Evolutionary conservation across 306 rosid genomes (phyloP).

Genomic region (Medicago arabica): DNA sequence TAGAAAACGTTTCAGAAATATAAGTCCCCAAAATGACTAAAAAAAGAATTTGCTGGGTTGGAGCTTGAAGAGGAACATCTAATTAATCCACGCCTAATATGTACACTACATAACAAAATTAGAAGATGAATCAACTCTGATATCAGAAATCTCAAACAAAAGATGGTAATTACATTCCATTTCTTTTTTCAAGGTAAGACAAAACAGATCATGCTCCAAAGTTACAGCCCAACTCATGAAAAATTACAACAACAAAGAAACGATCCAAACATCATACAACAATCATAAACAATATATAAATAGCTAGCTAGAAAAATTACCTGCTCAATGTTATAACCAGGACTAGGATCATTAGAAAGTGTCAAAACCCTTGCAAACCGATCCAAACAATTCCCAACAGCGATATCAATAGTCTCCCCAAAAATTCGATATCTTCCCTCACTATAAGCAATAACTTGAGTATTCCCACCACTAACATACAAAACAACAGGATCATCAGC

Average conservation of each 20-base stretch:
- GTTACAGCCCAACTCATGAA: not conserved
- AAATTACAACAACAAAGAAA: not conserved
- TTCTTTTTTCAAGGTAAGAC: not conserved
- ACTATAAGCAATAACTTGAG: conserved; percentile 94
- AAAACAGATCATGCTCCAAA: not conserved
- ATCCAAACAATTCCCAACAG: conserved; percentile 96
- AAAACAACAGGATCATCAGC: conserved; percentile 92
- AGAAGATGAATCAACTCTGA: too few species aligned
- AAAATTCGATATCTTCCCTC: conserved; percentile 89
- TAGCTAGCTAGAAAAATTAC: conserved; percentile 43
- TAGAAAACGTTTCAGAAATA: not conserved
- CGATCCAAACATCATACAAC: not conserved
- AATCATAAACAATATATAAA: not conserved
- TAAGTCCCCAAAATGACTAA: not conserved
- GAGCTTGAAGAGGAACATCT: too few species aligned
- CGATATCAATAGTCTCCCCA: conserved; percentile 94
- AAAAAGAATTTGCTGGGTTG: too few species aligned
- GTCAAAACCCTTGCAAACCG: conserved; percentile 84
- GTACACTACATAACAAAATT: too few species aligned
- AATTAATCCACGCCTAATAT: too few species aligned
- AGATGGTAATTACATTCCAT: too few species aligned
- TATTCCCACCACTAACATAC: conserved; percentile 96
- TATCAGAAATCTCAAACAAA: too few species aligned
- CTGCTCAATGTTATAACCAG: conserved; percentile 94
- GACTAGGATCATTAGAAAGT: conserved; percentile 89